A percentile compares a stretch with the other conserved stretches of the same genome.
phyloP scores from a whole-genome alignment of 192 early-diverging fungal species.

The Jimgerdemannia lactiflua region DNA sequence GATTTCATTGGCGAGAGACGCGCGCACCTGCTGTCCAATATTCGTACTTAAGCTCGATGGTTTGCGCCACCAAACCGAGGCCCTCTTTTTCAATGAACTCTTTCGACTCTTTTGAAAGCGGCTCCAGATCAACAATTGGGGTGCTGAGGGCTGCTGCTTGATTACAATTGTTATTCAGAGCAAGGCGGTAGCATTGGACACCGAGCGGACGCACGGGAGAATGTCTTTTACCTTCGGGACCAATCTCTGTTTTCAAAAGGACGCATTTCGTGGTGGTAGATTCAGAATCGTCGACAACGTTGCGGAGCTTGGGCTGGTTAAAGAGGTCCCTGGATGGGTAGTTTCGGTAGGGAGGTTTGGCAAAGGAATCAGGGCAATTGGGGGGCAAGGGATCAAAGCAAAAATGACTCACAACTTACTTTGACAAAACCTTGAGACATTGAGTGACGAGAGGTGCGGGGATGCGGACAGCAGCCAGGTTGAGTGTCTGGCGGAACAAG shows the following conservation, averaged over 20 bases:
- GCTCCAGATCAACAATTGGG: slow-evolving; percentile 7
- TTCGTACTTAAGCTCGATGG: slow-evolving; percentile 72
- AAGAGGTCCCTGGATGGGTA: slow-evolving; percentile 49
- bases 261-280: slow-evolving; percentile 48
- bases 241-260: slow-evolving; percentile 43
- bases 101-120: slow-evolving; percentile 44
- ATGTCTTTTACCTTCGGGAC: slow-evolving; percentile 6
- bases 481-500: slow-evolving; percentile 57
- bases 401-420: slow-evolving; percentile 26
- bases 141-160: slow-evolving; percentile 2
- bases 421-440: slow-evolving; percentile 38
- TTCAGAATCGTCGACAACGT: slow-evolving; percentile 56
- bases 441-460: slow-evolving; percentile 51
- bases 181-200: slow-evolving; percentile 52
- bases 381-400: background rate
- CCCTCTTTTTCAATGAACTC: slow-evolving; percentile 46
- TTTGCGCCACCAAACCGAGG: slow-evolving; percentile 49
- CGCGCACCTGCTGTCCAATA: slow-evolving; percentile 81
- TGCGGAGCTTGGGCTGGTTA: slow-evolving; percentile 60
- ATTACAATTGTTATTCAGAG: slow-evolving; percentile 16
- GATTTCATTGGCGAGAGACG: background rate
- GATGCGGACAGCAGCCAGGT: slow-evolving; percentile 66
- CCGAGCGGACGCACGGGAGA: slow-evolving; percentile 3
- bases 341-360: background rate
- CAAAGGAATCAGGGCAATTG: background rate